phyloP scores from a whole-genome alignment of 106 monocot genomes.

The Acorus gramineus region DNA sequence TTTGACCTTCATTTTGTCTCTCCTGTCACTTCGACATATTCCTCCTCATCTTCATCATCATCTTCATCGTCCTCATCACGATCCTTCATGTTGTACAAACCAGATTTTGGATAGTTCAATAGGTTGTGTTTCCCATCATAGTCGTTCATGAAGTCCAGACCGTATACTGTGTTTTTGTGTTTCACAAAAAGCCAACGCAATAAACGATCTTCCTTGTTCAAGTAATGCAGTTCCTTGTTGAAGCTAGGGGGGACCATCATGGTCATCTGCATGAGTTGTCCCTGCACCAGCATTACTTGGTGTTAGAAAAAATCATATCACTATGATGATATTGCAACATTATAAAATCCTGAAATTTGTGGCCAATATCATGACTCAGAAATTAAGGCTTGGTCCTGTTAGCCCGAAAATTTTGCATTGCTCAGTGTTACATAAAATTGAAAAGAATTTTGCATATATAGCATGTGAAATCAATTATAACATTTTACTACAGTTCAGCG shows the following conservation, averaged over 20 bases:
- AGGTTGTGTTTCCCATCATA: constrained; percentile 39
- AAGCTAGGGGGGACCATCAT: constrained; percentile 82
- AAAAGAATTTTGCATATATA: too few species aligned
- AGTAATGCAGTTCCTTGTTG: constrained; percentile 54
- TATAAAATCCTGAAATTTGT: not conserved
- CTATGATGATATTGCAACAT: not conserved
- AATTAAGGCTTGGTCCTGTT: too few species aligned
- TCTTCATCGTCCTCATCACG: constrained; percentile 13
- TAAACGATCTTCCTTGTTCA: constrained; percentile 72
- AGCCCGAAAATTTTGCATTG: too few species aligned
- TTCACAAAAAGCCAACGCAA: constrained; percentile 82
- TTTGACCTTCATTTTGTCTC: too few species aligned
- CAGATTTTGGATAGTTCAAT: constrained; percentile 9
- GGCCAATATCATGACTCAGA: not conserved
- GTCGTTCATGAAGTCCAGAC: constrained; percentile 49
- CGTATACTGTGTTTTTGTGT: constrained; percentile 58
- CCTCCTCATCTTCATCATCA: not conserved
- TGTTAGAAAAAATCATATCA: not conserved
- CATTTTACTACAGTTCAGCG: too few species aligned
- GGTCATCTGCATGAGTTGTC: constrained; percentile 83
- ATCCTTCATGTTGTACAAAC: constrained; percentile 7
- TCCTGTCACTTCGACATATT: too few species aligned
- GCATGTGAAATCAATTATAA: too few species aligned
- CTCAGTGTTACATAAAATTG: too few species aligned
- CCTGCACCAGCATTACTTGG: constrained; percentile 18